Conservation (phyloP, 2,329 filamentous ascomycete genomes). For the Aspergillus ustus region DNA sequence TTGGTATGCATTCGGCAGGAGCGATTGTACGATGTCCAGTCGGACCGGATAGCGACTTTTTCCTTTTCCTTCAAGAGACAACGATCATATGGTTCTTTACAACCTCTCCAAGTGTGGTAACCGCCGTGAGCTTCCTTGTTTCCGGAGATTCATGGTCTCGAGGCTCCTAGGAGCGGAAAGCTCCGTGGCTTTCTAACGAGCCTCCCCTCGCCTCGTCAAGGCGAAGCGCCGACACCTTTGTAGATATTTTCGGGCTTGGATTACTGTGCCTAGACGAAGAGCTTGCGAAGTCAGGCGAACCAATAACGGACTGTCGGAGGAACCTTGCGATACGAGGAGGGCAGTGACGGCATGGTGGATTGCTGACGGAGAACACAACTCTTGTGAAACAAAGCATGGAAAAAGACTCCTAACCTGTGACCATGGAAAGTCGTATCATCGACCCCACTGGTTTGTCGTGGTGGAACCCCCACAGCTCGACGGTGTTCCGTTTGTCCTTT, state of each 20-base stretch:
- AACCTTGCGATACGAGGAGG: neutral
- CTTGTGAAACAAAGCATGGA: neutral
- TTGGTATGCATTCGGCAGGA: constrained; percentile 17
- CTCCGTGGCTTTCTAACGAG: neutral
- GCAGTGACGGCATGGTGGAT: neutral
- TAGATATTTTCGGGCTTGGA: neutral
- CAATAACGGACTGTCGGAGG: neutral
- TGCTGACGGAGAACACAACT: neutral
- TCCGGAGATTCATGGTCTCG: neutral
- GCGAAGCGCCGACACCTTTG: neutral
- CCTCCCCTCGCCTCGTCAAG: neutral
- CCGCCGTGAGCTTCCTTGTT: neutral
- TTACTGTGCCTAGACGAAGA: neutral
- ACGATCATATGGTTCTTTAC: constrained; percentile 18
- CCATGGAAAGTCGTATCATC: neutral
- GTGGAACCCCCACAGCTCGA: neutral
- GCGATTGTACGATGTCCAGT: constrained; percentile 22
- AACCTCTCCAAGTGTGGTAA: constrained; percentile 11
- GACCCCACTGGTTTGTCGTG: constrained; percentile 16
- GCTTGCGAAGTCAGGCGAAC: neutral
- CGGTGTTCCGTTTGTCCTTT: neutral
- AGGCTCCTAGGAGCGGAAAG: neutral
- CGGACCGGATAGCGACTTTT: constrained; percentile 15
- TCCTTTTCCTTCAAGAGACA: constrained; percentile 17
- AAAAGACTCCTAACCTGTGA: neutral